Percentiles rank a stretch among this genome's conserved stretches.
phyloP scores from a whole-genome alignment of 805 yeast species.

The Clavispora vitiphila region DNA sequence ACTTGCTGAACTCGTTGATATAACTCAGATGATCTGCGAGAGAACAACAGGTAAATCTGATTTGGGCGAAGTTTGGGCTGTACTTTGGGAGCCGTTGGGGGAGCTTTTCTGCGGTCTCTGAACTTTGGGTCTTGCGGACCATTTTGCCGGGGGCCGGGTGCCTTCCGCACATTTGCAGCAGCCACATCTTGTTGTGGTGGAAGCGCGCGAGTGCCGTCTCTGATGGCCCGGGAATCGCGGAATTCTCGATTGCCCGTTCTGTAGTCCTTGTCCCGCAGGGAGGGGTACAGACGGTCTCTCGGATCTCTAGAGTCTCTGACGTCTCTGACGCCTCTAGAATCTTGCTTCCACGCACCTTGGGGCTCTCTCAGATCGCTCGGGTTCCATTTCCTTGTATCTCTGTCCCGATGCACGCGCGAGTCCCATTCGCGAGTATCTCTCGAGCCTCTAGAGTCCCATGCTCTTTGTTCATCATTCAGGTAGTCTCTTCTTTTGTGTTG shows the following conservation, averaged over 20 bases:
- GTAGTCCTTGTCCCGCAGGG: neutral
- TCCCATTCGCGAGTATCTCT: neutral
- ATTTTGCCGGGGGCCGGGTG: neutral
- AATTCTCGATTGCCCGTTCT: neutral
- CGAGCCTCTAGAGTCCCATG: neutral
- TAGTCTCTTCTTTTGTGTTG: conserved; percentile 2
- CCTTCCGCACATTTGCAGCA: neutral
- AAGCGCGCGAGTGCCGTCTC: neutral
- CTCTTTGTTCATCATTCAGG: neutral
- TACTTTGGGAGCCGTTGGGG: neutral
- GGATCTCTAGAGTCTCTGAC: neutral
- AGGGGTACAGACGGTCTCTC: neutral
- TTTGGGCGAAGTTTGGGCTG: conserved; percentile 16
- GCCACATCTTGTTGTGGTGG: neutral
- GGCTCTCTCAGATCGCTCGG: neutral
- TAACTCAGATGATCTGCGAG: conserved; percentile 28
- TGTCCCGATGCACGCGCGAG: neutral
- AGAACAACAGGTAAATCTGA: conserved; percentile 32
- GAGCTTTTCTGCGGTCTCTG: neutral
- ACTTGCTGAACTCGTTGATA: conserved; percentile 80
- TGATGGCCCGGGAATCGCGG: neutral
- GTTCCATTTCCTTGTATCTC: neutral
- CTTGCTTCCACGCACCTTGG: neutral
- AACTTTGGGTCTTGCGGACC: conserved; percentile 1
- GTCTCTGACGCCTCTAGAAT: neutral